Conservation (phyloP, 441 rosid genomes). For the Isatis lusitanica region DNA sequence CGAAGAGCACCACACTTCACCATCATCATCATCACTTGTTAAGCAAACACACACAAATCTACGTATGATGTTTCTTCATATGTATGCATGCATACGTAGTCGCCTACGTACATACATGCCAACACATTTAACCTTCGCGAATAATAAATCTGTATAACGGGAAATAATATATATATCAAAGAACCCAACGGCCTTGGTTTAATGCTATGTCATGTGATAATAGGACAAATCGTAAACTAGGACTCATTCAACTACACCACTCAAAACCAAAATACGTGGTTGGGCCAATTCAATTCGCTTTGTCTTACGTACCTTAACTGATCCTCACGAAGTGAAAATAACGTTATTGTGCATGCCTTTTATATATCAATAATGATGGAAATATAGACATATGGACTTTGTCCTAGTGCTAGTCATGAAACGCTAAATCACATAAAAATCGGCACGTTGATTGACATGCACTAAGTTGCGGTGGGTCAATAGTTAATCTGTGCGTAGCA, state of each 20-base stretch:
- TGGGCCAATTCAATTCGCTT: neutral
- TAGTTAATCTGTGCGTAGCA: neutral
- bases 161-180: too few relatives aligned
- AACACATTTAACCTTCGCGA: neutral
- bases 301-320: neutral
- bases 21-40: constrained; percentile 34
- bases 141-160: neutral
- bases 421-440: neutral
- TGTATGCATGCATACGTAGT: constrained; percentile 39
- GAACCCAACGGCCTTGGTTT: neutral
- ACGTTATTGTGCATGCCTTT: constrained; percentile 1
- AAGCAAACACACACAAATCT: neutral
- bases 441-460: neutral
- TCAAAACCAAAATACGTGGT: neutral
- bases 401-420: neutral
- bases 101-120: constrained; percentile 36
- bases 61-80: constrained; percentile 29
- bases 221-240: neutral
- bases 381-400: neutral
- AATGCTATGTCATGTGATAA: too few relatives aligned
- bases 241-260: neutral
- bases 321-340: neutral
- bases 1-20: constrained; percentile 50
- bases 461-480: too few relatives aligned
- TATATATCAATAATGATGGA: constrained; percentile 9